Evolutionary conservation across 257 asterid species (phyloP).

Genomic region (Ocimum tenuiflorum): DNA sequence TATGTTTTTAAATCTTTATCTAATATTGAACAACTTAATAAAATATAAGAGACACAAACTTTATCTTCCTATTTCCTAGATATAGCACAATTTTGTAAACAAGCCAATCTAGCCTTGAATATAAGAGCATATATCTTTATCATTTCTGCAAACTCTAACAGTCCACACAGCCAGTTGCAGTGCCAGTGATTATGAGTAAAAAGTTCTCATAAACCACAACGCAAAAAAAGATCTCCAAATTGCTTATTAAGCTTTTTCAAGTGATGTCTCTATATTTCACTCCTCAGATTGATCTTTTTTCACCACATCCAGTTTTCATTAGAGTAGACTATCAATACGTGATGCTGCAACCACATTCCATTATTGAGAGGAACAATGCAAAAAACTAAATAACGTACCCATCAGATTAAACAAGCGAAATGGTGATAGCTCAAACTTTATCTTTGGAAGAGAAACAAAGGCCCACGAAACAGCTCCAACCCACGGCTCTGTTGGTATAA

Average conservation of each 20-base stretch:
- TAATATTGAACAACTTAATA: background rate
- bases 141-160: background rate
- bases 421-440: slow-evolving; percentile 84
- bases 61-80: background rate
- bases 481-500: slow-evolving; percentile 93
- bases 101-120: background rate
- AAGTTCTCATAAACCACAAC: background rate
- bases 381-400: slow-evolving; percentile 51
- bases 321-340: background rate
- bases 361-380: slow-evolving; percentile 8
- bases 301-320: background rate
- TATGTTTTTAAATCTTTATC: background rate
- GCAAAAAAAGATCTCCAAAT: background rate
- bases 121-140: background rate
- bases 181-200: background rate
- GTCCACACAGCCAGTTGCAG: background rate
- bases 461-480: slow-evolving; percentile 99
- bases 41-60: background rate
- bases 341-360: slow-evolving; percentile 15
- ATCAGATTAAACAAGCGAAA: slow-evolving; percentile 91
- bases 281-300: slow-evolving; percentile 2
- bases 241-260: background rate
- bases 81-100: background rate
- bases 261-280: too few species aligned
- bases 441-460: slow-evolving; percentile 96